phyloP scores from a whole-genome alignment of 208 protist species.

The Leishmania tropica region DNA sequence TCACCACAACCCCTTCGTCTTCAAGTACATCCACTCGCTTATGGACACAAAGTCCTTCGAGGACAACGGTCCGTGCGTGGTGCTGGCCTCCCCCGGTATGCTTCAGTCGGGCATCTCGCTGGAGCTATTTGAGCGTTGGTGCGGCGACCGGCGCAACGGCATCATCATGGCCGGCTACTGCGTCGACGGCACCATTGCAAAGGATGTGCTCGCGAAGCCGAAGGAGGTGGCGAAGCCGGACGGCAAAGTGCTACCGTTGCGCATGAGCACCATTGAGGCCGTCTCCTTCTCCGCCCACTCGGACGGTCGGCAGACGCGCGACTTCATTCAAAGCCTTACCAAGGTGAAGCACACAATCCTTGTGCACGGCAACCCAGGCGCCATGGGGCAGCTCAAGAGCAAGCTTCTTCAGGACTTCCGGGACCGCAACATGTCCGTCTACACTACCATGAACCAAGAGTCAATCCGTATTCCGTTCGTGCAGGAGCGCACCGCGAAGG shows the following conservation, averaged over 20 bases:
- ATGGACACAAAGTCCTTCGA: conserved; percentile 92
- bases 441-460: conserved; percentile 95
- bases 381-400: conserved; percentile 94
- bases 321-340: conserved; percentile 85
- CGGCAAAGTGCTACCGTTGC: conserved; percentile 90
- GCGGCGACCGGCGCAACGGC: conserved; percentile 94
- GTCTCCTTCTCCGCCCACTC: conserved; percentile 98
- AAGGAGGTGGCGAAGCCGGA: conserved; percentile 91
- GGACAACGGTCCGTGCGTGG: conserved; percentile 94
- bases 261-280: conserved; percentile 92
- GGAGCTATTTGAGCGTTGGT: conserved; percentile 99
- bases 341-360: conserved; percentile 92
- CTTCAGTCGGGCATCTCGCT: conserved; percentile 97
- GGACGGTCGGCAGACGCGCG: conserved; percentile 93
- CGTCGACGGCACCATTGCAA: conserved; percentile 98
- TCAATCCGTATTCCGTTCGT: conserved; percentile 94
- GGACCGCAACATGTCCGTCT: conserved; percentile 77
- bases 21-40: conserved; percentile 97
- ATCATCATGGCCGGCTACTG: conserved; percentile 98
- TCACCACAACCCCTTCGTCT: conserved; percentile 97
- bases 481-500: conserved; percentile 92
- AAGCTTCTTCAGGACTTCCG: conserved; percentile 90
- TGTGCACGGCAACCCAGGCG: conserved; percentile 96
- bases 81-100: conserved; percentile 97
- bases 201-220: conserved; percentile 86